Evolutionary conservation across 2,329 filamentous ascomycete genomes (phyloP).

Genomic region (Aspergillus texensis): DNA sequence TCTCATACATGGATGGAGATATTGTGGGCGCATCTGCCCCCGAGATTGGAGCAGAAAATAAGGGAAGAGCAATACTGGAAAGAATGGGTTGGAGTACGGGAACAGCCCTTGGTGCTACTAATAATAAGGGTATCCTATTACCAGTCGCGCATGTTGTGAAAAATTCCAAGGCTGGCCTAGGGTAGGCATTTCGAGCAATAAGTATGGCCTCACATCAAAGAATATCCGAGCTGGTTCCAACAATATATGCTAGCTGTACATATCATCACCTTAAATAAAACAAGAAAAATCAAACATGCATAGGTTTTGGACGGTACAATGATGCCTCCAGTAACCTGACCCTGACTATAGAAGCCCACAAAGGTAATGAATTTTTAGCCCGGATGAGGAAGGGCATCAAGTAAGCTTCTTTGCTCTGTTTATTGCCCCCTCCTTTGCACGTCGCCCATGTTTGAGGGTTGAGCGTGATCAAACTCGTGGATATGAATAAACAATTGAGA

Average conservation of each 20-base stretch:
- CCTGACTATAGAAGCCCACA: background rate
- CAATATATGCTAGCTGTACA: background rate
- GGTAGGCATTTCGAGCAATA: slow-evolving; percentile 41
- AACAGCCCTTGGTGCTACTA: slow-evolving; percentile 75
- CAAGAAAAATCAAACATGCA: no score
- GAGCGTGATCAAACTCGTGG: slow-evolving; percentile 66
- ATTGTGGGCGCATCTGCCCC: slow-evolving; percentile 83
- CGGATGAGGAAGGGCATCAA: background rate
- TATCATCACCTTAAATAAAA: background rate
- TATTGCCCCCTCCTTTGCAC: background rate
- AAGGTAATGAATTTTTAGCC: background rate
- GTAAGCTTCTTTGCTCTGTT: background rate
- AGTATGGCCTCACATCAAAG: background rate
- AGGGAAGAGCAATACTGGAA: slow-evolving; percentile 82
- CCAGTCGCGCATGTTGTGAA: slow-evolving; percentile 88
- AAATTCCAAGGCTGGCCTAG: slow-evolving; percentile 79
- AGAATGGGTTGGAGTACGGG: slow-evolving; percentile 97
- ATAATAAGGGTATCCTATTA: slow-evolving; percentile 86
- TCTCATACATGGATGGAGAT: slow-evolving; percentile 78
- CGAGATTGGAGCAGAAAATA: slow-evolving; percentile 80
- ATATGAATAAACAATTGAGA: slow-evolving; percentile 75
- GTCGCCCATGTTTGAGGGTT: slow-evolving; percentile 34
- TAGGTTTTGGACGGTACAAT: background rate
- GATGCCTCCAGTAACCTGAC: background rate
- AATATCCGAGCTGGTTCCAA: background rate